phyloP scores from a whole-genome alignment of 2,329 filamentous ascomycete species.

The Neonectria neomacrospora region DNA sequence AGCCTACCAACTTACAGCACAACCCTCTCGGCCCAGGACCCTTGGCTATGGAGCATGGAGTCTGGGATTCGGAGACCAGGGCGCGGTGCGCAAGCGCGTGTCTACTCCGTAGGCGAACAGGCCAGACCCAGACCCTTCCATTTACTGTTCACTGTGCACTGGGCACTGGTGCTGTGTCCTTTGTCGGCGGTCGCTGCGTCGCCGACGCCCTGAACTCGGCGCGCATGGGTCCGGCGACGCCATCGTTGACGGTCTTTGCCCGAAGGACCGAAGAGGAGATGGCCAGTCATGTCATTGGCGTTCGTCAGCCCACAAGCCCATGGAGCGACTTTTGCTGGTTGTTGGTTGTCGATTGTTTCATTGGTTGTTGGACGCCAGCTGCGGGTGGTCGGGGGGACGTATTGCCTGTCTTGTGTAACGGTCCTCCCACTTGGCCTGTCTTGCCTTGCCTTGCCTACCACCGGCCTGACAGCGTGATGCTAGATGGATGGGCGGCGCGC shows the following conservation, averaged over 20 bases:
- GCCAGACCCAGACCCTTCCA: slow-evolving; percentile 25
- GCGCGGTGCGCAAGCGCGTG: slow-evolving; percentile 17
- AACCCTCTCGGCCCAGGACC: slow-evolving; percentile 8
- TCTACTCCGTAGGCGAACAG: slow-evolving; percentile 9
- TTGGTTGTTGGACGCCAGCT: slow-evolving; percentile 2
- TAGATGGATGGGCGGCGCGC: slow-evolving; percentile 20
- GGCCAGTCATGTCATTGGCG: slow-evolving; percentile 40
- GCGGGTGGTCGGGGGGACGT: slow-evolving; percentile 22
- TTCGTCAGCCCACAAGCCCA: slow-evolving; percentile 38
- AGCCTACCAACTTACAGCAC: neutral
- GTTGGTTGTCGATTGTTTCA: too few relatives aligned
- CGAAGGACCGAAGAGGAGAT: slow-evolving; percentile 27
- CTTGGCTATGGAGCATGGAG: slow-evolving; percentile 10
- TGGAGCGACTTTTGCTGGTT: slow-evolving; percentile 13
- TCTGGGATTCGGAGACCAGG: slow-evolving; percentile 36
- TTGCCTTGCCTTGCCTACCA: neutral
- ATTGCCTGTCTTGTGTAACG: slow-evolving; percentile 20
- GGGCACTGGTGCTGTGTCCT: neutral
- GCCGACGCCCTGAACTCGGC: slow-evolving; percentile 27
- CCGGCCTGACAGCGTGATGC: slow-evolving; percentile 13
- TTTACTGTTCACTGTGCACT: slow-evolving; percentile 8
- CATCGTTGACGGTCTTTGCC: slow-evolving; percentile 36
- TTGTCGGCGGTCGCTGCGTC: slow-evolving; percentile 7
- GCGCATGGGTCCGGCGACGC: slow-evolving; percentile 34
- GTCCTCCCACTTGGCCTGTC: slow-evolving; percentile 10